Base-by-base conservation (phyloP, 768 basidiomycete genomes). In the Tulasnella sp. region DNA sequence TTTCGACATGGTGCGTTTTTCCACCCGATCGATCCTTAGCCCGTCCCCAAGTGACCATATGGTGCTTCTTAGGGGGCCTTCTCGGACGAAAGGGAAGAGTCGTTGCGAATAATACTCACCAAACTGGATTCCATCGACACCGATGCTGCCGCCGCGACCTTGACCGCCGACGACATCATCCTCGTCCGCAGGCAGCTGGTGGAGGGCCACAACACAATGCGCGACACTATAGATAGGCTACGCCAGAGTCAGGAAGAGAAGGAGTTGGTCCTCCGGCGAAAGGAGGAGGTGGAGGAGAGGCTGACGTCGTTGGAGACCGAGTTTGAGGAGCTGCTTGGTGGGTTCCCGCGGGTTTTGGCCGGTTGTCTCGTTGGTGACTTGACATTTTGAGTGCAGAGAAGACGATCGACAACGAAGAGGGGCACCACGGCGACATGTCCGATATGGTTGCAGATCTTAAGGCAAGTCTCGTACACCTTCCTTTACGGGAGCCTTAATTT, bases 281-380 rank as follows among this genome's bases (percentile, higher is more conserved):
- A 83, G 61, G 88, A 90, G 61, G 96, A 99, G 67, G 70, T 98
- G 39, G 93, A 99, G 70, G 73, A 77, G 37, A 78, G 93, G 58
- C 75, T 96, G 46, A 70, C 80, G 35, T 77, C 82, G 42, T 72
- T 98, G 27, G 93, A 98, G 70, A 75, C 85, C 2, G 96, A 98
- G 66, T 98, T 97, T 64, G 96, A 99, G 70, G 96, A 98, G 70
- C 76, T 98, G 23, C 77, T 99, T 31, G 93, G 92, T 91, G 61
- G 62, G 81, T 72, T 35, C 37, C 53, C 25, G 46, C 37, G 58
- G 51, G 6, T 12, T n/a, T 17, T 32, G 2, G 6, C 17, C 45
- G 36, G 42, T 34, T 61, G 57, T 23, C 50, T 49, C 23, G 45
- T 25, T 45, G 37, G 56, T 62, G 59, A 65, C 48, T 62, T 40